phyloP scores from a whole-genome alignment of 1,284 basidiomycete genomes.

The Pyrrhoderma noxium region DNA sequence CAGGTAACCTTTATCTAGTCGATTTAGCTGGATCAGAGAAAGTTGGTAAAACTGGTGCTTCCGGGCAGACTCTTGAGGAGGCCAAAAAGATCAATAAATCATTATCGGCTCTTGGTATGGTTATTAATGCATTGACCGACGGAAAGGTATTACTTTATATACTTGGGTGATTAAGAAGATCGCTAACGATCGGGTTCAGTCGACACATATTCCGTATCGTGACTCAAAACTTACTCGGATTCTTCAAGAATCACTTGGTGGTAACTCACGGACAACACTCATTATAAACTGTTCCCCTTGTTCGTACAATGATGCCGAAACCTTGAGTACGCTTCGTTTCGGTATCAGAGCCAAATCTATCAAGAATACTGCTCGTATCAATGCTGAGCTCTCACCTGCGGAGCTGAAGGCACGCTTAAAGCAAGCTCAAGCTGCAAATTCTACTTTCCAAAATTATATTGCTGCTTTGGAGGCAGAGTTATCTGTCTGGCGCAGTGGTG shows the following conservation, averaged over 20 bases:
- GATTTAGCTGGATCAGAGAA: constrained; percentile 99
- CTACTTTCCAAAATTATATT: constrained; percentile 82
- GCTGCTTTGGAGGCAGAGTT: constrained; percentile 88
- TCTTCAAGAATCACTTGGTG: constrained; percentile 98
- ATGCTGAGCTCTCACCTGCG: constrained; percentile 93
- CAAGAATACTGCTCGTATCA: constrained; percentile 99
- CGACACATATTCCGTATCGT: constrained; percentile 96
- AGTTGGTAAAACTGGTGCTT: constrained; percentile 98
- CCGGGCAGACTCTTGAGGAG: constrained; percentile 97
- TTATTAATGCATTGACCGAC: constrained; percentile 98
- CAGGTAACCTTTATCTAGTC: constrained; percentile 94
- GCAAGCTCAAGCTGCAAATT: constrained; percentile 85
- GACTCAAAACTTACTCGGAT: constrained; percentile 99
- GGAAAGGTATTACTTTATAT: constrained; percentile 60
- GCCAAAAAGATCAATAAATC: constrained; percentile 99
- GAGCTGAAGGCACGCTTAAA: constrained; percentile 91
- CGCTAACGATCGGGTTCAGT: constrained; percentile 43
- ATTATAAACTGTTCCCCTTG: constrained; percentile 99
- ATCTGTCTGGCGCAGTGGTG: constrained; percentile 85
- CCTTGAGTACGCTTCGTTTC: constrained; percentile 94
- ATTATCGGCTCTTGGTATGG: constrained; percentile 96
- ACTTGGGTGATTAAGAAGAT: not conserved
- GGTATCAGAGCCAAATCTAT: constrained; percentile 99
- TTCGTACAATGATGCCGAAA: constrained; percentile 95
- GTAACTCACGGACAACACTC: constrained; percentile 96